Conservation (phyloP, 768 basidiomycete species). For the Cytidiella melzeri region DNA sequence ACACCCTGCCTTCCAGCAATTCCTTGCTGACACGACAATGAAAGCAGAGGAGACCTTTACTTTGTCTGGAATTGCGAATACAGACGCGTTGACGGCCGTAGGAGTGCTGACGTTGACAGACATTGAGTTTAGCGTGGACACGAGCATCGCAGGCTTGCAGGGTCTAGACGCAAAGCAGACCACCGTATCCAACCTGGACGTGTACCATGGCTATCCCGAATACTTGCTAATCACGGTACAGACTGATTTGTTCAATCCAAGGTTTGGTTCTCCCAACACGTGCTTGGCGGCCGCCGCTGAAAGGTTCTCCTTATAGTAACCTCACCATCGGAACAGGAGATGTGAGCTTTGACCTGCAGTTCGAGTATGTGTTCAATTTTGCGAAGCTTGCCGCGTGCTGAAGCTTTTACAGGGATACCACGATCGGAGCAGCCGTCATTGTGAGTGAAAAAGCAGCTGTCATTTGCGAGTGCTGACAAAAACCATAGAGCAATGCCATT, state of each 20-base stretch:
- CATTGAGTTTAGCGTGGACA: constrained; percentile 55
- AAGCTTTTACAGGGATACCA: constrained; percentile 31
- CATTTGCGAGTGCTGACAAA: neutral
- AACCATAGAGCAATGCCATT: constrained; percentile 41
- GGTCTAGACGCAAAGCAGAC: constrained; percentile 56
- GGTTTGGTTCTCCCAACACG: neutral
- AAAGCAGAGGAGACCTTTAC: constrained; percentile 38
- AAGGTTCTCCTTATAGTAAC: constrained; percentile 26
- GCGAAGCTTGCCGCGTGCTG: constrained; percentile 39
- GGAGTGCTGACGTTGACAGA: constrained; percentile 51
- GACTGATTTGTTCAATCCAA: constrained; percentile 60
- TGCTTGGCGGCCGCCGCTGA: neutral
- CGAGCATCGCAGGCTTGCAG: constrained; percentile 56
- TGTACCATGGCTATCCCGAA: constrained; percentile 59
- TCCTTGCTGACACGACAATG: constrained; percentile 55
- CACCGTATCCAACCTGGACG: constrained; percentile 52
- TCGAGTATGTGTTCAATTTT: constrained; percentile 52
- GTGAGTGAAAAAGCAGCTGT: constrained; percentile 25
- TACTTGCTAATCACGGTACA: constrained; percentile 64
- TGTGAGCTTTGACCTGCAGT: constrained; percentile 29
- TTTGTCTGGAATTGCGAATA: constrained; percentile 46
- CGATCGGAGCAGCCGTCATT: constrained; percentile 54
- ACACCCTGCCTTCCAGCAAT: constrained; percentile 50
- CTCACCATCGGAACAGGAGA: constrained; percentile 45
- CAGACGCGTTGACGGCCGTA: constrained; percentile 58